A percentile compares a stretch with the other conserved stretches of the same genome.
Evolutionary conservation across 305 asterid species (phyloP).

Genomic region (Andrographis paniculata): DNA sequence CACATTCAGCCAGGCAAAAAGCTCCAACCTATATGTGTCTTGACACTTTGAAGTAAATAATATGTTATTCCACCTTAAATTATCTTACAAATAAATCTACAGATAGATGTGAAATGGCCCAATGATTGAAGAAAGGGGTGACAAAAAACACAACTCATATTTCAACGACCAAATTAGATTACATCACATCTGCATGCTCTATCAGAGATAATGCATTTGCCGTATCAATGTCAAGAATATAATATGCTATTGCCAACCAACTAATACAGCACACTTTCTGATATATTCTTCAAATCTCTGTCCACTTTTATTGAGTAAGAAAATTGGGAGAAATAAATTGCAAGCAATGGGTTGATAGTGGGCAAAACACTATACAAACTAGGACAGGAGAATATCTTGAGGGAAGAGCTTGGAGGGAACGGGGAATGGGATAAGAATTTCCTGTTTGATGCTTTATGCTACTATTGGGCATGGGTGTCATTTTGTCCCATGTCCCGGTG

Average conservation of each 20-base stretch:
- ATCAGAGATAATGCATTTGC: not conserved
- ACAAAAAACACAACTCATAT: too few species aligned
- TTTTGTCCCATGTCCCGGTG: not conserved
- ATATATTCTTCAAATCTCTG: not conserved
- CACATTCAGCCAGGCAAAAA: too few species aligned
- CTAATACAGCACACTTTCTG: not conserved
- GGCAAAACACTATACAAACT: not conserved
- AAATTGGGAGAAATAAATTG: not conserved
- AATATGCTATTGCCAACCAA: not conserved
- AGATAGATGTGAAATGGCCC: not conserved
- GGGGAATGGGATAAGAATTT: not conserved
- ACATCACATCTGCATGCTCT: not conserved
- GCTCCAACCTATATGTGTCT: too few species aligned
- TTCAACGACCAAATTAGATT: not conserved
- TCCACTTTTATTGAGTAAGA: not conserved
- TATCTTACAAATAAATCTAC: not conserved
- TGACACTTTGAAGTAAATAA: too few species aligned
- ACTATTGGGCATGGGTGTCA: not conserved
- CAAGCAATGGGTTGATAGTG: not conserved
- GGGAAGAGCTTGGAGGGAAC: not conserved
- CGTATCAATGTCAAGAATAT: not conserved
- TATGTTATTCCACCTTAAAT: too few species aligned
- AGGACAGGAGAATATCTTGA: not conserved
- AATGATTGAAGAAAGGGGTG: not conserved
- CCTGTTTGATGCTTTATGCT: not conserved